phyloP scores from a whole-genome alignment of 2,329 filamentous ascomycete species.

The Camptophora hylomeconis region DNA sequence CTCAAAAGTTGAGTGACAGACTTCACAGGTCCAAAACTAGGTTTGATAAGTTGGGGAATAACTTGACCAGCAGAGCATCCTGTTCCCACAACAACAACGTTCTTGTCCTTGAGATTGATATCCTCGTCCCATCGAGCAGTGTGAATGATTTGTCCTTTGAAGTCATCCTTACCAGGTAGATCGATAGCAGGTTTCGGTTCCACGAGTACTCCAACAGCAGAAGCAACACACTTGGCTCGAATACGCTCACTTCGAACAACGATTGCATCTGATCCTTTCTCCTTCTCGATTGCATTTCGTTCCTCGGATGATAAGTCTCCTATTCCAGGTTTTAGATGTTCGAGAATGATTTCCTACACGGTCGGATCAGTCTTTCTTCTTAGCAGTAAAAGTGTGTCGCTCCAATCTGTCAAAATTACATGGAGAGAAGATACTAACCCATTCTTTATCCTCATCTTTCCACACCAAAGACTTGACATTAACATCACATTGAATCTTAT shows the following conservation, averaged over 20 bases:
- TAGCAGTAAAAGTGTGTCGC: no score
- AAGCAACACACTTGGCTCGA: conserved; percentile 41
- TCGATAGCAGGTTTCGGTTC: conserved; percentile 34
- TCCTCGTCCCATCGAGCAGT: conserved; percentile 44
- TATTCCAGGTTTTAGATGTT: conserved; percentile 37
- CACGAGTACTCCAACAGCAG: conserved; percentile 42
- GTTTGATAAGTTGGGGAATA: conserved; percentile 36
- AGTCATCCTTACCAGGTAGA: conserved; percentile 39
- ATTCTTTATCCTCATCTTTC: conserved; percentile 40
- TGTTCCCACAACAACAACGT: conserved; percentile 45
- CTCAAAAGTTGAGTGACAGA: conserved; percentile 48
- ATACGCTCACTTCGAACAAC: conserved; percentile 39
- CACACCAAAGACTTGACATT: conserved; percentile 40
- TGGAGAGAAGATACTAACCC: no score
- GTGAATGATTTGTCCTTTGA: conserved; percentile 44
- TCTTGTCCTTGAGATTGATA: conserved; percentile 36
- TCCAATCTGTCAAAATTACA: no score
- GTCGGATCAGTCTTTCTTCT: no score
- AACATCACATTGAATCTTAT: conserved; percentile 47
- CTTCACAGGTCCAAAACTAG: conserved; percentile 36
- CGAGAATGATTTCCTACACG: conserved; percentile 39
- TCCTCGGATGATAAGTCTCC: conserved; percentile 41
- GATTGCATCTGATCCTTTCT: conserved; percentile 34
- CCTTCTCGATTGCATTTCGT: conserved; percentile 28
- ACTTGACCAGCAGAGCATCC: conserved; percentile 47